Evolutionary conservation across 805 yeast genomes (phyloP).

Genomic region (Starmerella stellata): DNA sequence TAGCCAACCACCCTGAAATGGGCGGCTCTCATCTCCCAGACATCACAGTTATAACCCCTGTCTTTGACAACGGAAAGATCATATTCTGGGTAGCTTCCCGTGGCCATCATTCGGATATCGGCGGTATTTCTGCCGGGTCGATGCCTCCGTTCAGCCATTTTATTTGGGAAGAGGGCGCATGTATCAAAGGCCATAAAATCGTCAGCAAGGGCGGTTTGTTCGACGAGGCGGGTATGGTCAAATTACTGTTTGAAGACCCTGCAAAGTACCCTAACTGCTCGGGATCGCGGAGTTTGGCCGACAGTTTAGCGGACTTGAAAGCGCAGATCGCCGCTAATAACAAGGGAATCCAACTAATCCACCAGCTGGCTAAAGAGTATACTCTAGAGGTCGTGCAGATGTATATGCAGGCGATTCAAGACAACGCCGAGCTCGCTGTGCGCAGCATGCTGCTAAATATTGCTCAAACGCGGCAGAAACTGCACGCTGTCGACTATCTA

Average conservation of each 20-base stretch:
- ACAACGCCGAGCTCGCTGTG: conserved; percentile 61
- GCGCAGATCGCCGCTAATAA: conserved; percentile 83
- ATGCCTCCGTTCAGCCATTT: conserved; percentile 86
- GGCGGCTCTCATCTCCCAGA: conserved; percentile 86
- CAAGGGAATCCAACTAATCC: conserved; percentile 57
- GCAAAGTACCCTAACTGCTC: conserved; percentile 71
- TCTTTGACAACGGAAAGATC: conserved; percentile 36
- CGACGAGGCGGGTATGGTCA: conserved; percentile 51
- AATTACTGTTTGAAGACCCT: conserved; percentile 51
- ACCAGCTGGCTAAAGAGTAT: conserved; percentile 43
- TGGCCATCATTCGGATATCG: conserved; percentile 94
- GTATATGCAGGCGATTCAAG: conserved; percentile 70
- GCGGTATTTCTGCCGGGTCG: conserved; percentile 79
- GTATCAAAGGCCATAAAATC: conserved; percentile 58
- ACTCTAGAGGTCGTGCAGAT: conserved; percentile 39
- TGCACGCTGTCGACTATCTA: conserved; percentile 18
- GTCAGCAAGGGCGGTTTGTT: conserved; percentile 50
- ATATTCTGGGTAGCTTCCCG: conserved; percentile 83
- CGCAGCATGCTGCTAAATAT: conserved; percentile 32
- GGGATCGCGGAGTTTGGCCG: conserved; percentile 70
- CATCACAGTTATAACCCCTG: conserved; percentile 84
- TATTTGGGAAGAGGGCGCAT: conserved; percentile 80
- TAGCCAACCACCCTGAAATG: conserved; percentile 62
- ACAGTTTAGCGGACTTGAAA: conserved; percentile 65
- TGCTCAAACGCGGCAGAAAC: conserved; percentile 15